Base-by-base conservation (phyloP, 352 stramenopile species). In the Phytophthora cryptogea region DNA sequence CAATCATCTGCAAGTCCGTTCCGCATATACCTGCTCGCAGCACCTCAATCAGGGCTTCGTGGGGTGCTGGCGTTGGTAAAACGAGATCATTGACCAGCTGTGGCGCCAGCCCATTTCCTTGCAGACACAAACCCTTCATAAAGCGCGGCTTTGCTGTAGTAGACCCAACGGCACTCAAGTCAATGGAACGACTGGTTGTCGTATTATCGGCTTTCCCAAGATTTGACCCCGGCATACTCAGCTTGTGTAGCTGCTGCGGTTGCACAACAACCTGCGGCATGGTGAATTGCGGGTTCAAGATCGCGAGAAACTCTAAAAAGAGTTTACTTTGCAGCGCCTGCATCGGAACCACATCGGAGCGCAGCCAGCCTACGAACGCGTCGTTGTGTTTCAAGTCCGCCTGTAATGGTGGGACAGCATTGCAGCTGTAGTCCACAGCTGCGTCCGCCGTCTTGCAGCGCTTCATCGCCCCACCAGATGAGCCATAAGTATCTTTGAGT, bases 1-100 rank as follows among this genome's bases (percentile, higher is more conserved):
- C 66, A n/a, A 89, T 59, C 79, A 92, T 90, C 40, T 81, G 78
- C 10, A 92, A 62, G 48, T 91, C 83, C 7, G 81, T 92, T 32
- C 79, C 81, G 40, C 83, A 92, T 54, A 92, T 84, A 10, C 83
- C 83, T 33, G 81, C 79, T 30, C 77, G 77, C 8, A 85, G 57
- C 31, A 92, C 76, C 26, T 78, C 70, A 36, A 92, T 70, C 20
- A 90, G 68, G 8, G 78, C 81, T 52, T 90, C 83, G 16, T 70
- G 43, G 1, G 54, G 39, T 3, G 16, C 51, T 47, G 79, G 73
- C 8, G 49, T 66, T 2, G 81, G 81, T n/a, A 78, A 54, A 30
- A 61, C 32, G 11, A 84, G 50, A 47, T 86, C 61, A 2, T 37
- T 73, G n/a, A 68, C 46, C 33, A 88, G 43, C 33, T 63, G 45